Conservation (phyloP, 495 filamentous ascomycete species). For the Aspergillus ellipticus region DNA sequence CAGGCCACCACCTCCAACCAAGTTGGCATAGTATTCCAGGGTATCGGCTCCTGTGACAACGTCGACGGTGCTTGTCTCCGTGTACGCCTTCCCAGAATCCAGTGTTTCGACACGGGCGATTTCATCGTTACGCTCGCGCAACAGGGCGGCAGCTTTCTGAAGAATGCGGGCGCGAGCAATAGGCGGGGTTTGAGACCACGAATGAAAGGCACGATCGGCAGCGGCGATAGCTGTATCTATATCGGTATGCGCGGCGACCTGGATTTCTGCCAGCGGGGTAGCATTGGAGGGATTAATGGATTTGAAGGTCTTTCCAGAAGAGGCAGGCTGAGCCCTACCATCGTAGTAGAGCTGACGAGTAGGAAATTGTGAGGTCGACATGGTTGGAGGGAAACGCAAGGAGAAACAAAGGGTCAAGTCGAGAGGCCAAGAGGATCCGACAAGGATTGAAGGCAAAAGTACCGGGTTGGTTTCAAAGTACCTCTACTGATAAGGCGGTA, state of each 20-base stretch:
- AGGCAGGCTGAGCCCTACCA: conserved; percentile 55
- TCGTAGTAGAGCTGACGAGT: conserved; percentile 65
- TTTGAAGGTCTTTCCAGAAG: conserved; percentile 60
- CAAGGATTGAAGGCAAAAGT: background rate
- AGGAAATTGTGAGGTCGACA: conserved; percentile 38
- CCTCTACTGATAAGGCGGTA: no score
- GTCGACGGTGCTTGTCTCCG: conserved; percentile 72
- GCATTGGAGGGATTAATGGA: conserved; percentile 66
- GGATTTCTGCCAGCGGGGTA: conserved; percentile 58
- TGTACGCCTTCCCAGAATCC: conserved; percentile 72
- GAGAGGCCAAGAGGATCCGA: background rate
- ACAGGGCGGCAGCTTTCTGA: conserved; percentile 60
- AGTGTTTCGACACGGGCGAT: conserved; percentile 66
- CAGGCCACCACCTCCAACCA: conserved; percentile 64
- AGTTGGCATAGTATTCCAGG: conserved; percentile 71
- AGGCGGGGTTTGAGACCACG: conserved; percentile 63
- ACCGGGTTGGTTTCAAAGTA: no score
- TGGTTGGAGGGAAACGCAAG: conserved; percentile 20
- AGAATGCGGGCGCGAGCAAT: conserved; percentile 67
- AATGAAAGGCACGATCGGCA: conserved; percentile 57
- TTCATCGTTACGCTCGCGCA: conserved; percentile 65
- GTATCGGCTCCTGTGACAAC: conserved; percentile 72
- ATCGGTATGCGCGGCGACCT: conserved; percentile 58
- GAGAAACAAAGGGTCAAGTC: background rate
- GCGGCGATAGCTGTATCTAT: conserved; percentile 62